Evolutionary conservation across 1,284 basidiomycete species (phyloP).

Genomic region (Schizopora paradoxa): DNA sequence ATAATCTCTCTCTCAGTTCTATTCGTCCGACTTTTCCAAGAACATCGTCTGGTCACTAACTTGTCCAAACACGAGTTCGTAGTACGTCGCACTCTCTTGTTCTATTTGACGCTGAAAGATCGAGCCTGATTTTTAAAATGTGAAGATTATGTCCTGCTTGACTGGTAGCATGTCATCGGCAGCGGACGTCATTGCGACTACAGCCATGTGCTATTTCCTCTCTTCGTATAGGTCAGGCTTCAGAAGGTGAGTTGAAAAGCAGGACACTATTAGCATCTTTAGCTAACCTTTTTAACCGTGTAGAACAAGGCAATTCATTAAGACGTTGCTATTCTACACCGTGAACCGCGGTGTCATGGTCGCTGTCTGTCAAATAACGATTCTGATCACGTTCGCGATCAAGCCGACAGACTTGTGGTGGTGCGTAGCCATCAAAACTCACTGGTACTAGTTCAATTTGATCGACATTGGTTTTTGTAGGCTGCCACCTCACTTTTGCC

Average conservation of each 20-base stretch:
- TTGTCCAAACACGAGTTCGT: no score
- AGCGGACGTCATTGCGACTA: slow-evolving; percentile 7
- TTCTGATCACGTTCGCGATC: slow-evolving; percentile 4
- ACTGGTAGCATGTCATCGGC: slow-evolving; percentile 9
- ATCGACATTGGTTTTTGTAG: no score
- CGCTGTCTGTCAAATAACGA: slow-evolving; percentile 4
- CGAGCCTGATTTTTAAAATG: no score
- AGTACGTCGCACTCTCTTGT: no score
- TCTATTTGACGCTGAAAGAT: no score
- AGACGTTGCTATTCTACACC: slow-evolving; percentile 9
- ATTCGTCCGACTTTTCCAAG: no score
- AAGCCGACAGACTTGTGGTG: slow-evolving; percentile 4
- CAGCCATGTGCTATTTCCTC: slow-evolving; percentile 10
- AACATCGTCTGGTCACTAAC: no score
- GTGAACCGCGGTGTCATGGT: slow-evolving; percentile 8
- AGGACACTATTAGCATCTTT: not conserved
- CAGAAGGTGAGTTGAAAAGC: slow-evolving; percentile 7
- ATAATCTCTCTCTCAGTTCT: no score
- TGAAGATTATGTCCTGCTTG: no score
- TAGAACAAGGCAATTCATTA: slow-evolving; percentile 6
- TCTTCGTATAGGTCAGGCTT: slow-evolving; percentile 1
- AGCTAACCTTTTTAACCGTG: not conserved
- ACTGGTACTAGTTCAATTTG: no score
- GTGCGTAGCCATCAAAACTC: no score
- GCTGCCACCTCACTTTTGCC: slow-evolving; percentile 13